Base-by-base conservation (phyloP, 208 protist genomes). In the Trypanosoma lewisi region DNA sequence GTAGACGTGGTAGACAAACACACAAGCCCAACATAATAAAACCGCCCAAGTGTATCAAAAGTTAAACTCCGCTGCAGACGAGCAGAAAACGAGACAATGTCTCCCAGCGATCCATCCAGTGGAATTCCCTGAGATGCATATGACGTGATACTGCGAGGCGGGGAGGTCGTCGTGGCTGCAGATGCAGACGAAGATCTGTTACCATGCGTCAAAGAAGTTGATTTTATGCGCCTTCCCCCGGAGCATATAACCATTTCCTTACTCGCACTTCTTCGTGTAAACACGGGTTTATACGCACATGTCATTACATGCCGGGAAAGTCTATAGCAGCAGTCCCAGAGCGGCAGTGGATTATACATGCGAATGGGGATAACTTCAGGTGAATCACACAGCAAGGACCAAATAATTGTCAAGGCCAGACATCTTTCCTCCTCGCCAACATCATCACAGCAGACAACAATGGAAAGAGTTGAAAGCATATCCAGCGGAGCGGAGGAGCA, bases 21-120 rank as follows among this genome's bases (percentile, higher is more conserved):
- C 9, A 78, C 78, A 19, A 92, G 67, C 33, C 85, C 88, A 37
- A 92, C 79, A 63, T 84, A 78, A 54, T 95, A 95, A 48, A 81
- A 87, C 14, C 83, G 77, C 17, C 85, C 85, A 31, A 95, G 74
- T 25, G 85, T 82, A 55, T 91, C 84, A 48, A 75, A 77, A 23
- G 51, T 54, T 53, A 78, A 80, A 34, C 69, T 70, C 21, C 88
- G 85, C 51, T 88, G 78, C 5, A 95, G 9, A 27, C 83, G 77
- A 28, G 82, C 78, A 31, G 84, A 85, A 53, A 91, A 87, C 14
- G 78, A 78, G 1, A 94, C 78, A n/a, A 76, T 51, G 16, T 94
- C 80, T 8, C 82, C 78, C n/a, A 70, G 21, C 14, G 70, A 82
- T 53, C 82, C 82, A 37, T 85, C 74, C 23, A 94, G 47, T 17